Conservation (phyloP, 2,329 filamentous ascomycete genomes). For the Salinomyces thailandicus region DNA sequence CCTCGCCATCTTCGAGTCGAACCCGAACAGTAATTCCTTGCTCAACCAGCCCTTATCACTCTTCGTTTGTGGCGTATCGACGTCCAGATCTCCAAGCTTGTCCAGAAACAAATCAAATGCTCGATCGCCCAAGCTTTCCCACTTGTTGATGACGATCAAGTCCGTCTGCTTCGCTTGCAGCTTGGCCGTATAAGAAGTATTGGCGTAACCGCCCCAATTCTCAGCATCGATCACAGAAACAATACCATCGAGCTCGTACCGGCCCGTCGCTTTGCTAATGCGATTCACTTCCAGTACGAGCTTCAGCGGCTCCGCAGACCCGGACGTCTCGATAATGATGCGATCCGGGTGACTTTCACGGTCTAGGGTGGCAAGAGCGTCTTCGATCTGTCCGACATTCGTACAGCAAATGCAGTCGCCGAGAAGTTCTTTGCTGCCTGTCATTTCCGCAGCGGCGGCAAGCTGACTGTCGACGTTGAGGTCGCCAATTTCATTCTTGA, state of each 20-base stretch:
- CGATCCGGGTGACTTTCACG: conserved; percentile 56
- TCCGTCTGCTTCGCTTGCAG: conserved; percentile 86
- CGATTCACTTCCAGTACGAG: conserved; percentile 84
- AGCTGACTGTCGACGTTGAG: conserved; percentile 88
- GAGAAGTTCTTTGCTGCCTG: conserved; percentile 82
- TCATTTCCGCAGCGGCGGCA: conserved; percentile 69
- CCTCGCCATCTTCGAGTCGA: conserved; percentile 69
- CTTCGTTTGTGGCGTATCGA: conserved; percentile 70
- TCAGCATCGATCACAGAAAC: conserved; percentile 86
- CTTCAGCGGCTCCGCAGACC: conserved; percentile 72
- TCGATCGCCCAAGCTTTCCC: conserved; percentile 65
- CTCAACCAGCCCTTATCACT: conserved; percentile 70
- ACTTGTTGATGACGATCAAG: conserved; percentile 86
- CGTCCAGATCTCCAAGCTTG: conserved; percentile 66
- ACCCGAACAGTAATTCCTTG: conserved; percentile 70
- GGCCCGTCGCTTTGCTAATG: conserved; percentile 55
- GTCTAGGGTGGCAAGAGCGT: conserved; percentile 66
- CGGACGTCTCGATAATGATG: conserved; percentile 88
- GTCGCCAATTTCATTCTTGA: conserved; percentile 98
- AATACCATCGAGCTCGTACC: conserved; percentile 74
- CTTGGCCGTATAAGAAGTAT: conserved; percentile 78
- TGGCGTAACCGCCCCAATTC: conserved; percentile 89
- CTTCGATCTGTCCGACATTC: conserved; percentile 79
- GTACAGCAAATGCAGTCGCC: conserved; percentile 99
- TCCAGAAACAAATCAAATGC: conserved; percentile 70